Conservation (phyloP, 495 filamentous ascomycete genomes). For the Penicillium samsonianum region DNA sequence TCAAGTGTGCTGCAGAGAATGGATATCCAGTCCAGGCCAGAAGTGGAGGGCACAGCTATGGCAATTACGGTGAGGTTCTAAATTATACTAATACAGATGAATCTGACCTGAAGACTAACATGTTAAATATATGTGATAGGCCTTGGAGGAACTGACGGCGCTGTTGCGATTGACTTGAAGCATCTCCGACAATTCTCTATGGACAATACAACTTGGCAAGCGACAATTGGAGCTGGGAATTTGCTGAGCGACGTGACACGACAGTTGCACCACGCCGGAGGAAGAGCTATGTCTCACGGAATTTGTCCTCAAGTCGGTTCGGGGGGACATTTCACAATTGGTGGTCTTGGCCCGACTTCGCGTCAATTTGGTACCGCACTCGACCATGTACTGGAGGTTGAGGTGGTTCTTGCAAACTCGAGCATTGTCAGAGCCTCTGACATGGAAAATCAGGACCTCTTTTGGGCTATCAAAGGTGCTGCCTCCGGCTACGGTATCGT, state of each 20-base stretch:
- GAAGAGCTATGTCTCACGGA: neutral
- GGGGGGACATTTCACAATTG: slow-evolving; percentile 58
- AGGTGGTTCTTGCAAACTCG: neutral
- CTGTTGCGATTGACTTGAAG: slow-evolving; percentile 40
- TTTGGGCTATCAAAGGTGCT: slow-evolving; percentile 47
- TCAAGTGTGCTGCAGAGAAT: neutral
- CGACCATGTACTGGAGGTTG: neutral
- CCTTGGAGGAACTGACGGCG: slow-evolving; percentile 17
- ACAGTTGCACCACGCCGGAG: slow-evolving; percentile 44
- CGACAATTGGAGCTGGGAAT: slow-evolving; percentile 50
- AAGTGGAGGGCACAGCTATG: neutral
- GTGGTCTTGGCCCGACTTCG: slow-evolving; percentile 37
- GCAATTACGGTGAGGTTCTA: neutral
- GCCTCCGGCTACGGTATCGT: slow-evolving; percentile 36
- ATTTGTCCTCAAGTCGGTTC: slow-evolving; percentile 56
- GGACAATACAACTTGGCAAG: slow-evolving; percentile 54
- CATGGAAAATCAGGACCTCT: slow-evolving; percentile 40
- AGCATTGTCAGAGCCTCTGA: slow-evolving; percentile 28
- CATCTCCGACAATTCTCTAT: slow-evolving; percentile 40
- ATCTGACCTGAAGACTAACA: neutral
- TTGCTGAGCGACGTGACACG: neutral
- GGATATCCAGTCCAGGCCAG: neutral
- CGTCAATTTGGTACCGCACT: slow-evolving; percentile 4
- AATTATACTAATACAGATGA: neutral
- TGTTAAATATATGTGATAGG: neutral